Conservation (phyloP, 768 basidiomycete species). For the Rhodosporidiobolus sp. region DNA sequence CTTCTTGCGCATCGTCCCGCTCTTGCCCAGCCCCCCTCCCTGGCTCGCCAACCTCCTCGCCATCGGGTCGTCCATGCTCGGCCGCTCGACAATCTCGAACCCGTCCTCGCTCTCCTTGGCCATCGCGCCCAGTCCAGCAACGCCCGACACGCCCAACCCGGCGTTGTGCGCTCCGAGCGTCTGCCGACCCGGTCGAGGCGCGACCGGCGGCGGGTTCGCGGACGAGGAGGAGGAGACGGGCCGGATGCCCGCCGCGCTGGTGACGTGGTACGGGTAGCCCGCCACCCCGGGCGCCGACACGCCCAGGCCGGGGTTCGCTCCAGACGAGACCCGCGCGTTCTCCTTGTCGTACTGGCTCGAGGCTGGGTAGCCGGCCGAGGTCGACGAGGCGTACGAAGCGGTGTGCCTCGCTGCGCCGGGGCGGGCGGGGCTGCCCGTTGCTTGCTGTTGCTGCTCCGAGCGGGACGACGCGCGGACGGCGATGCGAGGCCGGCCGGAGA, state of each 20-base stretch:
- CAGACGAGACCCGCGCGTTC: slow-evolving; percentile 14
- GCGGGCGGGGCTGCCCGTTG: slow-evolving; percentile 3
- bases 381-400: not conserved
- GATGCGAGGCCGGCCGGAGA: not conserved
- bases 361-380: not conserved
- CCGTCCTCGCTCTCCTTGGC: slow-evolving; percentile 12
- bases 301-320: slow-evolving; percentile 22
- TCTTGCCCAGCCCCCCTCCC: not conserved
- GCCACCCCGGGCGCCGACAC: not conserved
- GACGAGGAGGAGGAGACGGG: not conserved
- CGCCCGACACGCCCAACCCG: not conserved
- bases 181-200: slow-evolving; percentile 11
- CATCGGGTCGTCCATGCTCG: slow-evolving; percentile 31
- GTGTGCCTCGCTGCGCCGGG: slow-evolving; percentile 10
- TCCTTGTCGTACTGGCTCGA: slow-evolving; percentile 24
- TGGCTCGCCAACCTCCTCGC: slow-evolving; percentile 10
- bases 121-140: not conserved
- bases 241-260: too few species aligned
- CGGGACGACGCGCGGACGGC: slow-evolving; percentile 28
- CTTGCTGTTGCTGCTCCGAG: not conserved
- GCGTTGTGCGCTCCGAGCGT: slow-evolving; percentile 16
- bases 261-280: not conserved
- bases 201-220: slow-evolving; percentile 24
- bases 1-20: slow-evolving; percentile 27
- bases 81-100: slow-evolving; percentile 31